Base-by-base conservation (phyloP, 2,329 filamentous ascomycete genomes). In the Botrytis galanthina region DNA sequence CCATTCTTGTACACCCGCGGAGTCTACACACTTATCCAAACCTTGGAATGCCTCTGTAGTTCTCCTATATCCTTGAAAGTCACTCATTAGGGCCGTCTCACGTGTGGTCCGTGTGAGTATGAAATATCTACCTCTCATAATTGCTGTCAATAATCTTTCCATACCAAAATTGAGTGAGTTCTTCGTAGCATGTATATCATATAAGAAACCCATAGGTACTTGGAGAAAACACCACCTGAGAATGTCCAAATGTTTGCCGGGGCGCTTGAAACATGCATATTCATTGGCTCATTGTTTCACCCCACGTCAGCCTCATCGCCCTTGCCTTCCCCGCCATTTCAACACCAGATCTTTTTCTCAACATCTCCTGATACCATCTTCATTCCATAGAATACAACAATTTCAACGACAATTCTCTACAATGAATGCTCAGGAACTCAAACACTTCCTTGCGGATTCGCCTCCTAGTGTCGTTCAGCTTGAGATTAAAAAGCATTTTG, bases 401-500 rank as follows among this genome's bases (percentile, higher is more conserved):
- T 74, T 77, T 42, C 77, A 77, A 74, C 64, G 74, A 69, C 75
- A 79, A 63, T 68, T 79, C 73, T 73, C 61, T 39, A 78, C 74
- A 9, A 90, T 91, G 88, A 85, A 89, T 78, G 83, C 87, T 73
- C 83, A 87, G 77, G 89, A 91, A 76, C 84, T 91, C 75, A 85
- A 86, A 82, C 92, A 97, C 81, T 98, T 97, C 82, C 88, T 97
- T 75, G 95, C 96, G 64, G 96, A 99, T 83, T 91, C 92, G 76
- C 96, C 96, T 63, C 96, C 96, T 1, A 92, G 91, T 67, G 90
- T 98, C 73, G 95, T 98, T 74, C 90, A 91, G 66, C 89, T 99
- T 68, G 91, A 94, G 82, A 96, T 98, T 82, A 94, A 94, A 84
- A 93, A 94, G 81, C 95, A 98, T 84, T 99, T 98, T 79, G 92